phyloP scores from a whole-genome alignment of 352 stramenopile genomes.

The Phytophthora agathidicida region DNA sequence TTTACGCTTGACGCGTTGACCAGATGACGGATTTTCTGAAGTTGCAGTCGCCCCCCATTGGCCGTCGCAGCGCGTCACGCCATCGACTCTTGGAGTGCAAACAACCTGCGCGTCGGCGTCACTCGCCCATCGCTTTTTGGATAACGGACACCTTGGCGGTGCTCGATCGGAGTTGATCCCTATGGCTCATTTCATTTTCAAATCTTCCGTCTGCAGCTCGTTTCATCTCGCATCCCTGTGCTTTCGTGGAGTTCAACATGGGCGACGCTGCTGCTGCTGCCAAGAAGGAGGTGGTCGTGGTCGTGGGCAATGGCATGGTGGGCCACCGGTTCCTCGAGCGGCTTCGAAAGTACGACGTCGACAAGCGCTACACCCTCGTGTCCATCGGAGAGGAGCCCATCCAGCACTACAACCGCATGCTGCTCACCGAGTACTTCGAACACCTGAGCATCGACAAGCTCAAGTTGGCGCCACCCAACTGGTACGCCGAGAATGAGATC shows the following conservation, averaged over 20 bases:
- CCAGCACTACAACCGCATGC: slow-evolving; percentile 93
- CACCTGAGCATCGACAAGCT: slow-evolving; percentile 88
- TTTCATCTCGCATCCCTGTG: background rate
- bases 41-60: slow-evolving; percentile 35
- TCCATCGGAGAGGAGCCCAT: slow-evolving; percentile 93
- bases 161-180: background rate
- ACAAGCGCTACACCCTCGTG: slow-evolving; percentile 72
- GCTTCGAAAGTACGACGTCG: slow-evolving; percentile 59
- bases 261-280: background rate
- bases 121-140: background rate
- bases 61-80: slow-evolving; percentile 29
- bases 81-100: background rate
- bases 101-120: background rate
- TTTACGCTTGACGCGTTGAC: slow-evolving; percentile 18
- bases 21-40: slow-evolving; percentile 22
- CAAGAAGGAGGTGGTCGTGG: slow-evolving; percentile 73
- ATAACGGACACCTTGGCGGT: slow-evolving; percentile 4
- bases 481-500: slow-evolving; percentile 88
- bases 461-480: slow-evolving; percentile 82
- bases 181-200: slow-evolving; percentile 30
- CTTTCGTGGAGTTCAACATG: slow-evolving; percentile 19
- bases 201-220: slow-evolving; percentile 13
- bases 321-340: slow-evolving; percentile 91
- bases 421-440: slow-evolving; percentile 93
- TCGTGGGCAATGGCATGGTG: slow-evolving; percentile 93